phyloP scores from a whole-genome alignment of 108 stramenopile species.

The Nannochloropsis salina region DNA sequence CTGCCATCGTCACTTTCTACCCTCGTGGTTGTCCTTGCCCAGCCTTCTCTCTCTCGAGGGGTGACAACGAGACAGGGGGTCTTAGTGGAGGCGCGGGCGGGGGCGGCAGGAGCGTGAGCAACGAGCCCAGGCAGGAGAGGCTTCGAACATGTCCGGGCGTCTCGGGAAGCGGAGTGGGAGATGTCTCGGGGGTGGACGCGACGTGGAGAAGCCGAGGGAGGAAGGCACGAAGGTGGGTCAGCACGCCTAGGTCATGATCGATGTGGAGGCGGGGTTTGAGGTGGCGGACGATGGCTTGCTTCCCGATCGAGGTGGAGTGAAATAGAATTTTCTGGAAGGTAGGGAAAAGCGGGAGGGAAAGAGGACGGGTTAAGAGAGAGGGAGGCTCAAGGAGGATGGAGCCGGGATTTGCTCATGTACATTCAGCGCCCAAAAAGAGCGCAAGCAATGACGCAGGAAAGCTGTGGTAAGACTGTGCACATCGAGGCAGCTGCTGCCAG shows the following conservation, averaged over 20 bases:
- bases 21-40: no score
- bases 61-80: no score
- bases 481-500: not conserved
- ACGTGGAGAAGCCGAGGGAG: not conserved
- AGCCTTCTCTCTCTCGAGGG: no score
- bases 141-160: no score
- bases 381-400: not conserved
- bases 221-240: not conserved
- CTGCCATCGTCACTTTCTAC: no score
- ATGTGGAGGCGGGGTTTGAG: not conserved
- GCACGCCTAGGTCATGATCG: not conserved
- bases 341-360: not conserved
- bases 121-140: no score
- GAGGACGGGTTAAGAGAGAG: not conserved
- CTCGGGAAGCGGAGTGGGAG: not conserved
- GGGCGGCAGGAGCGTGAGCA: no score
- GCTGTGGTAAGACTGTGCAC: no score
- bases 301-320: not conserved
- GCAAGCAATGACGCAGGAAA: no score
- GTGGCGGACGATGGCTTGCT: not conserved
- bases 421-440: no score
- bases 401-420: no score
- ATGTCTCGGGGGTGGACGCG: not conserved
- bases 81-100: no score
- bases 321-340: conserved; percentile 11